Base-by-base conservation (phyloP, 257 asterid genomes). In the Verbascum thapsus region DNA sequence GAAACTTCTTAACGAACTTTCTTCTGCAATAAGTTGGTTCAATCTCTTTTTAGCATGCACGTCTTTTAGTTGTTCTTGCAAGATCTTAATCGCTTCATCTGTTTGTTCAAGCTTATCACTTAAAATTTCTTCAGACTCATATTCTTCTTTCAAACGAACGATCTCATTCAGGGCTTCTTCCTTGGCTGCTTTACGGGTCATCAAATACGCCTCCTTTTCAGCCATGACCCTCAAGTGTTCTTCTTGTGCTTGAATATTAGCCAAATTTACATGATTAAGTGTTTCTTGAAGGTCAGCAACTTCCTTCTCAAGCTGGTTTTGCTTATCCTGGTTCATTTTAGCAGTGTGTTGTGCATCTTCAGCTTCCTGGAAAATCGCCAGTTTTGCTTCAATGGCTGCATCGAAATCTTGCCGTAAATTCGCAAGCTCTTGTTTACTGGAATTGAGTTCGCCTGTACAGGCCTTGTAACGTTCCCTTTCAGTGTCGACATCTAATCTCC, bases 61-160 rank as follows among this genome's bases (percentile, higher is more conserved):
- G 0, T 63, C 62, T 0, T 76, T 66, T 10, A 87, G 75, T 23
- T 85, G 90, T 17, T 82, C 91, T 61, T 80, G 81, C 77, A 88
- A 51, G 42, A 77, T 84, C 60, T 63, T 65, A 52, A 84, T 72
- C 0, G 81, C 83, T 55, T 81, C 81, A 6, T 62, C 69, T 1
- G 95, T 83, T 74, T 60, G 85, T 42, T 84, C 88, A 0, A 84
- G 89, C 74, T 81, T 83, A 64, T 75, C 83, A 55, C 78, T 76
- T 4, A 83, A 78, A 32, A 56, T 53, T 41, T 82, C 82, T 10
- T 61, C 63, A n/a, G 78, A 69, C 55, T 61, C 76, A 6, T 58
- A 63, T 60, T 75, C 86, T 15, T 78, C 83, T 22, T 63, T 78
- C 70, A 86, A 61, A 41, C 67, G 17, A 66, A 58, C 47, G 60